Evolutionary conservation across 495 filamentous ascomycete species (phyloP), one percentile per base, ranked within the genome.

Genomic region (Talaromyces stipitatus): DNA sequence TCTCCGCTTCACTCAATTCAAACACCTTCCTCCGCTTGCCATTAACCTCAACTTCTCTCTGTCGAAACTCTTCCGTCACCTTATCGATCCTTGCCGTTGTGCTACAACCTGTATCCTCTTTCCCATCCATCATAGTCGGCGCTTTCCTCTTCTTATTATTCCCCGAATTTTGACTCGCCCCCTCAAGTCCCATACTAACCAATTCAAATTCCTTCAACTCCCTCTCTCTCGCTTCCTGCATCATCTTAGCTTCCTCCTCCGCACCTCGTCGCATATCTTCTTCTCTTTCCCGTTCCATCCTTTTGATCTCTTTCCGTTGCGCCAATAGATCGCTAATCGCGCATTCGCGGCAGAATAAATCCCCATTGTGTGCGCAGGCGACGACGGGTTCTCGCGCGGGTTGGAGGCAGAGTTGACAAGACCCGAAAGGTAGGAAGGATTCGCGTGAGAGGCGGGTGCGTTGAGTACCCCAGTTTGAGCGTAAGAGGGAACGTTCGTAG

Each of bases 341-440:
- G 72, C 94, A 98, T 70, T 98, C 94, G 57, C 91, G 82, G 65
- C 94, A 98, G 73, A 97, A 97, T n/a, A 98, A 79, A 67, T 97
- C 91, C 50, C 92, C 94, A 58, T 88, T 83, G 0, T 80, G 80
- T 28, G 83, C 69, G 64, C 85, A 88, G 28, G 81, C 78, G 20
- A 98, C 91, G 12, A 97, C 91, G 0, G 94, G 94, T 27, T 88
- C 79, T 16, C 86, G 84, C 20, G 92, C 87, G 4, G 89, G 85
- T 63, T 91, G 85, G 1, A 97, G 84, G 61, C 94, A 98, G 16
- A 98, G 81, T 53, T 85, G 83, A 74, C 94, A 98, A 5, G 88
- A 90, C 32, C 84, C 91, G 72, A 98, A 96, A 9, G 91, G 85
- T 20, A 97, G 85, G 77, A 95, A 97, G 57, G 88, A 92, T 65